These are phyloP conservation scores for Fusarium kyushuense DNA, from an alignment of 2,329 filamentous ascomycete species.

Conservation along the genomic window DNA sequence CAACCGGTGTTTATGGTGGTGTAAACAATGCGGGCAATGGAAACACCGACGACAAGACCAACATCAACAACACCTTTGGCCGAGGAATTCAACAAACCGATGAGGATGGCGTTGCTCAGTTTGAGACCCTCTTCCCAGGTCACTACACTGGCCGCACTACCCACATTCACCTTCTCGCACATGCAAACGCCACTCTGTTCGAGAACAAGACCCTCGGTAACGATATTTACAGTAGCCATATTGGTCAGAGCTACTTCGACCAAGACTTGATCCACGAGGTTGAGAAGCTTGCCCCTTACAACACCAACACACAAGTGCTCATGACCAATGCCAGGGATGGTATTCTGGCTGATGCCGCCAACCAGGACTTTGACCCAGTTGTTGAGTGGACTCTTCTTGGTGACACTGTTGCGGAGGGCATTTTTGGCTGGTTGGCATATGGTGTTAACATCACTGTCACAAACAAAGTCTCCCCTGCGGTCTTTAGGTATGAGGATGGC, in stretches of 20 bases:
- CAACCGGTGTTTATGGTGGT: slow-evolving; percentile 61
- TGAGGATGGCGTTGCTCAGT: slow-evolving; percentile 57
- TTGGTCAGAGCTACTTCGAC: slow-evolving; percentile 75
- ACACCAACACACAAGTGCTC: slow-evolving; percentile 57
- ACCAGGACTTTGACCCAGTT: slow-evolving; percentile 69
- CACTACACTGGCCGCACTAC: slow-evolving; percentile 60
- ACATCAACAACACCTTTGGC: slow-evolving; percentile 51
- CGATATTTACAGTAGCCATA: slow-evolving; percentile 62
- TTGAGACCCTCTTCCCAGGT: slow-evolving; percentile 59
- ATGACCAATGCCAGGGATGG: slow-evolving; percentile 2
- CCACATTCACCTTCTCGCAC: slow-evolving; percentile 61
- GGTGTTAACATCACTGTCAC: slow-evolving; percentile 56
- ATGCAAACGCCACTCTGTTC: slow-evolving; percentile 52
- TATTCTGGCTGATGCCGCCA: slow-evolving; percentile 54
- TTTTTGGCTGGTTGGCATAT: slow-evolving; percentile 67
- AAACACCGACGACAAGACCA: slow-evolving; percentile 55
- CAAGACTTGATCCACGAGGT: slow-evolving; percentile 66
- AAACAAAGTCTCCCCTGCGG: slow-evolving; percentile 5
- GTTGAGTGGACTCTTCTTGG: slow-evolving; percentile 69
- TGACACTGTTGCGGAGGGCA: slow-evolving; percentile 62
- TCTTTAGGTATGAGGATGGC: slow-evolving; percentile 17
- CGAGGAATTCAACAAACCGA: slow-evolving; percentile 57
- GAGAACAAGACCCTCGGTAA: slow-evolving; percentile 53
- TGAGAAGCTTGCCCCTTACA: slow-evolving; percentile 62
- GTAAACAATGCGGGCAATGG: slow-evolving; percentile 55